Percentiles rank a stretch among this genome's conserved stretches.
phyloP scores from a whole-genome alignment of 108 stramenopile species.

The Aurantiochytrium sp. region DNA sequence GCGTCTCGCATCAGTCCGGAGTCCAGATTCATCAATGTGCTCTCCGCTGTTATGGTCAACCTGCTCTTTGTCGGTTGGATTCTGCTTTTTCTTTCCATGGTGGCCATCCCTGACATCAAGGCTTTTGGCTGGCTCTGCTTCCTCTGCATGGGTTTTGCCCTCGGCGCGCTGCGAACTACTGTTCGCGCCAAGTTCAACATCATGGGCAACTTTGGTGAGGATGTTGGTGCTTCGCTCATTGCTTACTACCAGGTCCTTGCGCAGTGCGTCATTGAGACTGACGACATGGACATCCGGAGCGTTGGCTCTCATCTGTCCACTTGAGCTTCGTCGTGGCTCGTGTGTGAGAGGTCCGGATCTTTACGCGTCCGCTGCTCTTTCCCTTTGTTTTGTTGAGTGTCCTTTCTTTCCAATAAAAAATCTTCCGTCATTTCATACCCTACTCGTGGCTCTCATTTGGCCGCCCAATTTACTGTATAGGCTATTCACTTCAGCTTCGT shows the following conservation, averaged over 20 bases:
- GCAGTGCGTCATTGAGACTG: background rate
- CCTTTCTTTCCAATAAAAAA: too few species aligned
- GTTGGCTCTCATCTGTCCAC: too few species aligned
- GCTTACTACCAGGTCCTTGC: background rate
- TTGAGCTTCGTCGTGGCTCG: too few species aligned
- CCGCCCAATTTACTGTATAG: too few species aligned
- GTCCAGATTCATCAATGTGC: background rate
- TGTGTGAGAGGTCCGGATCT: too few species aligned
- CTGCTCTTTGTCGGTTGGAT: background rate
- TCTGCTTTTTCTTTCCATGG: background rate
- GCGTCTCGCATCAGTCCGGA: background rate
- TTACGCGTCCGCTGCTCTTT: too few species aligned
- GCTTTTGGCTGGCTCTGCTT: constrained; percentile 1
- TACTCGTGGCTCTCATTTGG: too few species aligned
- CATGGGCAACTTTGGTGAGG: background rate
- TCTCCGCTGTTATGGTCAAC: background rate
- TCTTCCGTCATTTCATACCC: too few species aligned
- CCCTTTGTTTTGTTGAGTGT: too few species aligned
- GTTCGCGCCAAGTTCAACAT: background rate
- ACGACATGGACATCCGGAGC: background rate
- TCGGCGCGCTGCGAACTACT: background rate
- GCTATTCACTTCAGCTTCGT: too few species aligned
- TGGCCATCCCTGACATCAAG: background rate
- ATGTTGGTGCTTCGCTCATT: background rate
- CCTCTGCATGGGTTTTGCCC: background rate